Evolutionary conservation across 2,329 filamentous ascomycete species (phyloP).

Genomic region (Stemphylium beticola): DNA sequence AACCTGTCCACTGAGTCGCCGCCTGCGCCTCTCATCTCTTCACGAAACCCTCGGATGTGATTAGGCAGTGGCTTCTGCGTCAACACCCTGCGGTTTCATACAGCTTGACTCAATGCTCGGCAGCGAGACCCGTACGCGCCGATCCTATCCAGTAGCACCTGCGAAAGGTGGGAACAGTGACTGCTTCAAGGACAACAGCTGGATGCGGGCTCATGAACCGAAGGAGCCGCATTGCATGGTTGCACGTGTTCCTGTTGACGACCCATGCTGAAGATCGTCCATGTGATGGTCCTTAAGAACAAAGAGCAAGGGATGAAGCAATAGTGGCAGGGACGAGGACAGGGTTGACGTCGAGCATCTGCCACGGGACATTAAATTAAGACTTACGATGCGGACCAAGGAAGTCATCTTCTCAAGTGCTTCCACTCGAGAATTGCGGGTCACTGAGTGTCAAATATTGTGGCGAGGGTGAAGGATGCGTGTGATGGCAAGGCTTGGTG

Average conservation of each 20-base stretch:
- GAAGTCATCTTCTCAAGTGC: slow-evolving; percentile 13
- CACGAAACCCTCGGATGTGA: slow-evolving; percentile 25
- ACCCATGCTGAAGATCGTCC: slow-evolving; percentile 33
- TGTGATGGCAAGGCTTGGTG: slow-evolving; percentile 3
- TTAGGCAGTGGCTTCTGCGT: slow-evolving; percentile 25
- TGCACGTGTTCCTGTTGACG: slow-evolving; percentile 37
- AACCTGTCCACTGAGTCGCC: slow-evolving; percentile 13
- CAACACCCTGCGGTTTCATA: slow-evolving; percentile 17
- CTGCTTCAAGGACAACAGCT: neutral
- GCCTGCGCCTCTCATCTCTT: slow-evolving; percentile 23
- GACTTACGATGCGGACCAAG: slow-evolving; percentile 16
- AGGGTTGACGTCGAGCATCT: slow-evolving; percentile 29
- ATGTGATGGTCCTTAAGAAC: slow-evolving; percentile 20
- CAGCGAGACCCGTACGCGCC: slow-evolving; percentile 5
- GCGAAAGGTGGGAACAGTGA: neutral
- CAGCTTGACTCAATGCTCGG: slow-evolving; percentile 14
- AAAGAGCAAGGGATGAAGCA: slow-evolving; percentile 14
- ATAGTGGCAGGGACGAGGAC: slow-evolving; percentile 15
- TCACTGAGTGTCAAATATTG: neutral
- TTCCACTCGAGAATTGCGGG: slow-evolving; percentile 3
- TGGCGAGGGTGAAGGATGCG: neutral
- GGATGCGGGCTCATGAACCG: slow-evolving; percentile 5
- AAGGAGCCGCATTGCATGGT: slow-evolving; percentile 40
- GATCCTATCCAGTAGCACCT: neutral
- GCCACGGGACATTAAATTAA: slow-evolving; percentile 32